phyloP scores from a whole-genome alignment of 116 monocot species.

The Posidonia oceanica region DNA sequence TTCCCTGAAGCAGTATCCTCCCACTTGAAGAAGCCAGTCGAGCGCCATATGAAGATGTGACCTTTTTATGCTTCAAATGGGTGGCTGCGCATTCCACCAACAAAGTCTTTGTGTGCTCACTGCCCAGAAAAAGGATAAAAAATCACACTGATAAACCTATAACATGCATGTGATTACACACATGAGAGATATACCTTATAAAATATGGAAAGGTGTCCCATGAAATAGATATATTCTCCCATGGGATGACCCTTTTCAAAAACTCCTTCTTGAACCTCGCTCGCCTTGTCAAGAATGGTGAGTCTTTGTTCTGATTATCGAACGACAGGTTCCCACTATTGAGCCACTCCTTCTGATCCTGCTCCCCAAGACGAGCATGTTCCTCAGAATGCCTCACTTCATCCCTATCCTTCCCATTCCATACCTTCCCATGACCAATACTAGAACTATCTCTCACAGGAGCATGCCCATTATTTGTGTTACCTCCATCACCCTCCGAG shows the following conservation, averaged over 20 bases:
- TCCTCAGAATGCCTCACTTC: conserved; percentile 26
- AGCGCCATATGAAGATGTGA: conserved; percentile 47
- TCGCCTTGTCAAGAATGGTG: conserved; percentile 65
- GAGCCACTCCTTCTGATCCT: conserved; percentile 88
- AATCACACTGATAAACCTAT: not conserved
- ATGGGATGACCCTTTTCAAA: conserved; percentile 57
- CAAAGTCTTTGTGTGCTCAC: conserved; percentile 59
- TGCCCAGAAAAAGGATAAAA: conserved; percentile 7
- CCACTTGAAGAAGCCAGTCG: conserved; percentile 60
- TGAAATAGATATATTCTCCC: conserved; percentile 73
- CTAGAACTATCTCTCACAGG: conserved; percentile 40
- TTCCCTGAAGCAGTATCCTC: conserved; percentile 78
- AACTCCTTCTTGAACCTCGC: conserved; percentile 78
- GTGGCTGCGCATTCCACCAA: conserved; percentile 77
- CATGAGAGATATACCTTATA: conserved; percentile 33
- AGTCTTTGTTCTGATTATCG: conserved; percentile 48
- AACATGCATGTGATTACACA: not conserved
- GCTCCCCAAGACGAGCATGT: conserved; percentile 69
- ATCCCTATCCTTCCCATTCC: conserved; percentile 12
- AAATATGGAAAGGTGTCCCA: conserved; percentile 76
- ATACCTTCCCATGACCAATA: conserved; percentile 9
- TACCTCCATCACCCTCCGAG: conserved; percentile 60
- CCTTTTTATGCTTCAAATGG: conserved; percentile 58
- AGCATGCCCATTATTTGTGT: conserved; percentile 47
- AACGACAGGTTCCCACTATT: conserved; percentile 36